phyloP scores from a whole-genome alignment of 306 rosid species.

The Canavalia gladiata region DNA sequence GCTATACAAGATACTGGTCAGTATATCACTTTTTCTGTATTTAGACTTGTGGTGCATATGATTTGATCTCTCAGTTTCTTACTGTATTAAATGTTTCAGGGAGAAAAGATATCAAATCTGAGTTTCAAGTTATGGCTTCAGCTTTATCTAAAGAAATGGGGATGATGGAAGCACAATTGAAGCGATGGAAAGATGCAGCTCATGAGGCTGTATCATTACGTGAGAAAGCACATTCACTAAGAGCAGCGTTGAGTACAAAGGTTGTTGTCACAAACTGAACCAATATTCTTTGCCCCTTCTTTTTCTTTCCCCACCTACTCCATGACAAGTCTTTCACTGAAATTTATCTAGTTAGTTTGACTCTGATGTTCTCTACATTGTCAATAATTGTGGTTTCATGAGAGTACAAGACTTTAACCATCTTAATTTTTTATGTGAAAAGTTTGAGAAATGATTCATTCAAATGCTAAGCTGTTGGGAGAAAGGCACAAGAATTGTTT shows the following conservation, averaged over 20 bases:
- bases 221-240: slow-evolving; percentile 73
- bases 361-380: slow-evolving; percentile 30
- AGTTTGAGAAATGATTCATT: slow-evolving; percentile 10
- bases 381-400: slow-evolving; percentile 28
- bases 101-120: slow-evolving; percentile 89
- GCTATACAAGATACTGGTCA: slow-evolving; percentile 86
- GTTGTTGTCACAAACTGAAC: slow-evolving; percentile 53
- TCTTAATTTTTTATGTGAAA: slow-evolving; percentile 33
- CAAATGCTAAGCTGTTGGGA: slow-evolving; percentile 24
- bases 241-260: slow-evolving; percentile 67
- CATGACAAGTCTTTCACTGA: slow-evolving; percentile 25
- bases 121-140: slow-evolving; percentile 91
- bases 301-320: slow-evolving; percentile 39
- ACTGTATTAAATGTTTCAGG: slow-evolving; percentile 64
- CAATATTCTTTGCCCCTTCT: slow-evolving; percentile 19
- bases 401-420: slow-evolving; percentile 14
- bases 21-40: slow-evolving; percentile 44
- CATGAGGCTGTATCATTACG: slow-evolving; percentile 79
- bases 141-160: slow-evolving; percentile 95
- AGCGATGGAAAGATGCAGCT: slow-evolving; percentile 91
- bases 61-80: slow-evolving; percentile 52
- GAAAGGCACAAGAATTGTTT: not conserved
- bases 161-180: slow-evolving; percentile 93
- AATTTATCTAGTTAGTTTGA: slow-evolving; percentile 42
- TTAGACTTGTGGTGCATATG: slow-evolving; percentile 41